A percentile compares a stretch with the other conserved stretches of the same genome.
These are phyloP conservation scores for Neocallimastix lanati DNA, from an alignment of 192 early-diverging fungal genomes.

Conservation along the genomic window DNA sequence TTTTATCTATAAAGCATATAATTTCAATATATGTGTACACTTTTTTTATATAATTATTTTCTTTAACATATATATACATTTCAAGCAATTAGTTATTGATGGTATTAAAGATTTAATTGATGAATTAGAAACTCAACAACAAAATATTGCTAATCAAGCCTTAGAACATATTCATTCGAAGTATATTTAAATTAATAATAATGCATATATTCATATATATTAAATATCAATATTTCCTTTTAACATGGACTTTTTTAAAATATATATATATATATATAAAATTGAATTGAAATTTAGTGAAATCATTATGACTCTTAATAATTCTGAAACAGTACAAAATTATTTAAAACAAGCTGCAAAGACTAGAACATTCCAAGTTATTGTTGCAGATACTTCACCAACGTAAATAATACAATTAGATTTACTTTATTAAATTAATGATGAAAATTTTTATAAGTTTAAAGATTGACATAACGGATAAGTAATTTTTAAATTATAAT, in stretches of 20 bases:
- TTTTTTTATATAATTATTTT: no score
- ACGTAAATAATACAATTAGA: constrained; percentile 33
- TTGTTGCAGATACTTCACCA: constrained; percentile 83
- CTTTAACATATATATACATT: constrained; percentile 5
- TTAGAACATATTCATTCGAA: constrained; percentile 85
- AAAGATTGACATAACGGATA: no score
- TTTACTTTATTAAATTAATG: background rate
- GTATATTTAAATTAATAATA: constrained; percentile 22
- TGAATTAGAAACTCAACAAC: constrained; percentile 60
- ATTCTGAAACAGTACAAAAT: constrained; percentile 62
- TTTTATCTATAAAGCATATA: no score
- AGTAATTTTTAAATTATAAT: no score
- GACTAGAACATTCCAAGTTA: constrained; percentile 79
- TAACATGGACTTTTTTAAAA: no score
- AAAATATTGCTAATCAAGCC: constrained; percentile 65
- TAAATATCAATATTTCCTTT: no score
- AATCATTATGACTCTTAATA: constrained; percentile 83
- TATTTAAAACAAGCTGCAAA: constrained; percentile 74
- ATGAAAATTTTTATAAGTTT: no score
- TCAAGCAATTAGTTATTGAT: constrained; percentile 59
- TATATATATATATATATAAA: background rate
- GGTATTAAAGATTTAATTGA: constrained; percentile 73
- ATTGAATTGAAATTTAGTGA: constrained; percentile 36
- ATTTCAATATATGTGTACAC: no score
- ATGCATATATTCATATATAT: no score